Percentiles rank a stretch among this genome's conserved stretches.
Conservation (phyloP, 805 yeast species). For the Nematodospora valgi region DNA sequence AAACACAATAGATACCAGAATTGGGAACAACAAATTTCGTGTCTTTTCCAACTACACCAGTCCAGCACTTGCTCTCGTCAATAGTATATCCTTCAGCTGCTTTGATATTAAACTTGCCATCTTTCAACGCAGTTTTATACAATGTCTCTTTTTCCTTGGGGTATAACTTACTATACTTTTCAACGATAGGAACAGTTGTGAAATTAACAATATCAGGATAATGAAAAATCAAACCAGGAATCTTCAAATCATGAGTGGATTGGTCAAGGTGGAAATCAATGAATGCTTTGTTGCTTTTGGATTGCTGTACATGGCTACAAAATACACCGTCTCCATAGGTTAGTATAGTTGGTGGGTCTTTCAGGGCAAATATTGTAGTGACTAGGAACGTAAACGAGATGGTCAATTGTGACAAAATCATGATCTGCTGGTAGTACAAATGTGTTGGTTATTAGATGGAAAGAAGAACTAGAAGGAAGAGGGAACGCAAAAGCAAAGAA, state of each 20-base stretch:
- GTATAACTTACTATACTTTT: constrained; percentile 12
- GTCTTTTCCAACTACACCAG: constrained; percentile 10
- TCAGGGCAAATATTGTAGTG: constrained; percentile 3
- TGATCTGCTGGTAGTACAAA: too few relatives aligned
- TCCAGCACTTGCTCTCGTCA: constrained; percentile 9
- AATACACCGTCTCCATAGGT: constrained; percentile 1
- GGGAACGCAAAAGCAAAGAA: too few relatives aligned
- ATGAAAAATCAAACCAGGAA: constrained; percentile 24
- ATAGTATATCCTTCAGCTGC: constrained; percentile 4
- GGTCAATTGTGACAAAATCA: too few relatives aligned
- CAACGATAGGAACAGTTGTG: constrained; percentile 15
- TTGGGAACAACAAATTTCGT: constrained; percentile 14
- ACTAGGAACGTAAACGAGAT: too few relatives aligned
- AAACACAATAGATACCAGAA: constrained; percentile 30
- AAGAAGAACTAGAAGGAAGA: too few relatives aligned
- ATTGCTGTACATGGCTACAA: constrained; percentile 6
- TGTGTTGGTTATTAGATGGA: too few relatives aligned
- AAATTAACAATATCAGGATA: constrained; percentile 20
- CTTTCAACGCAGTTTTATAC: constrained; percentile 10
- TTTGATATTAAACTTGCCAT: constrained; percentile 13
- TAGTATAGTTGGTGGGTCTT: constrained; percentile 2
- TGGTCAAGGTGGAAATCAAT: constrained; percentile 12
- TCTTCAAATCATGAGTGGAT: constrained; percentile 9
- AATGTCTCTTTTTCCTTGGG: constrained; percentile 6
- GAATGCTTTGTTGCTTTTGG: constrained; percentile 5